Conservation (phyloP, 83 land plant species). For the Diphasiastrum complanatum region DNA sequence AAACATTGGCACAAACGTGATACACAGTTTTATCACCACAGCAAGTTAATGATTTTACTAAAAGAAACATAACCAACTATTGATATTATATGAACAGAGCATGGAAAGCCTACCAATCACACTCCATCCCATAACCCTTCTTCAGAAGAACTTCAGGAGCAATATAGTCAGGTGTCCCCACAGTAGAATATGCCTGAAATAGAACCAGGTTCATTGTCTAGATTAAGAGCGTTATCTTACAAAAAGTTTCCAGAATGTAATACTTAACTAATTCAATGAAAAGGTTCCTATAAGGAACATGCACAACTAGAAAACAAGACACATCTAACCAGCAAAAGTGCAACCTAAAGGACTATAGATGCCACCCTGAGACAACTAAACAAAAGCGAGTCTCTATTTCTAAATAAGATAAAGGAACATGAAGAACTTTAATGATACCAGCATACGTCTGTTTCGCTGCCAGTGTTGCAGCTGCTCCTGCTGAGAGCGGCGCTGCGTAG, state of each 20-base stretch:
- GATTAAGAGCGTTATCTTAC: background rate
- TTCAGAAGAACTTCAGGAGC: conserved; percentile 18
- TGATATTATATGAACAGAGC: background rate
- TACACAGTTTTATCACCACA: background rate
- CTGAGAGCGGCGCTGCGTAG: conserved; percentile 36
- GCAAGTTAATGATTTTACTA: background rate
- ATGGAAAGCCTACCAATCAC: conserved; percentile 15
- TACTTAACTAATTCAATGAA: too few species aligned
- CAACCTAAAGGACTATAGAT: background rate
- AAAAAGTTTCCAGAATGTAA: background rate
- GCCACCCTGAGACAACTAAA: background rate
- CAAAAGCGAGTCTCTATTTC: background rate
- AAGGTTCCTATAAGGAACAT: background rate
- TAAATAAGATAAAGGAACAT: background rate
- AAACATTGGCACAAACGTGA: background rate
- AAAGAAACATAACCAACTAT: background rate
- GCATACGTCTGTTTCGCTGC: conserved; percentile 54
- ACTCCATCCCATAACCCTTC: conserved; percentile 23
- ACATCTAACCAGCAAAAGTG: too few species aligned
- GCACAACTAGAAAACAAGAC: too few species aligned
- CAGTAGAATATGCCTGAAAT: conserved; percentile 5
- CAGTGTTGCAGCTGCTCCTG: conserved; percentile 61
- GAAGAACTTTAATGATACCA: conserved; percentile 33
- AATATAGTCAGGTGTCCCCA: conserved; percentile 7
- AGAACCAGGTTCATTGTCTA: background rate